A percentile compares a stretch with the other conserved stretches of the same genome.
Evolutionary conservation across 805 yeast genomes (phyloP).

Genomic region (Teunomyces barrocoloradensis): DNA sequence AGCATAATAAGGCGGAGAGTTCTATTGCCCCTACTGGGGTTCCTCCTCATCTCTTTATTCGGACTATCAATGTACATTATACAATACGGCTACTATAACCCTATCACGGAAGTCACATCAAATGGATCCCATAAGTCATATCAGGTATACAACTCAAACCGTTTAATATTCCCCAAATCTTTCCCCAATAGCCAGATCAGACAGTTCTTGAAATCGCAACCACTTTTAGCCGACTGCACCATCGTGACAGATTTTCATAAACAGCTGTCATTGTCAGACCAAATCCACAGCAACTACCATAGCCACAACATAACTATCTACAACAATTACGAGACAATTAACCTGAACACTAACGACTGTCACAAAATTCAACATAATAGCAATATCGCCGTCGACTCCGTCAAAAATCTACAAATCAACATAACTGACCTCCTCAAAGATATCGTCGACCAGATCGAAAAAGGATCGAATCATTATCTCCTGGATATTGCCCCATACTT

Average conservation of each 20-base stretch:
- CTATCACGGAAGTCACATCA: neutral
- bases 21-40: neutral
- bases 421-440: constrained; percentile 1
- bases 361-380: neutral
- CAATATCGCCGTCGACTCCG: neutral
- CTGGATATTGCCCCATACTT: constrained; percentile 26
- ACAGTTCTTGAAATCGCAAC: neutral
- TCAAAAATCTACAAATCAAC: neutral
- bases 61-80: neutral
- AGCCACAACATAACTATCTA: neutral
- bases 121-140: neutral
- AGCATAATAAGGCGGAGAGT: neutral
- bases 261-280: neutral
- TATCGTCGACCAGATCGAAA: constrained; percentile 5
- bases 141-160: neutral
- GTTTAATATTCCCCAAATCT: constrained; percentile 3
- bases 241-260: neutral
- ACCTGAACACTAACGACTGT: neutral
- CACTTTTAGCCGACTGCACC: neutral
- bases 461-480: constrained; percentile 17
- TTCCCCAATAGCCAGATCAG: neutral
- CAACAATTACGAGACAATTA: neutral
- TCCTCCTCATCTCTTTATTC: neutral
- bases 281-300: neutral
- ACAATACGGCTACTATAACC: neutral